Evolutionary conservation across 257 asterid species (phyloP), one percentile per base, ranked within the genome.

Genomic region (Cordia subcordata): DNA sequence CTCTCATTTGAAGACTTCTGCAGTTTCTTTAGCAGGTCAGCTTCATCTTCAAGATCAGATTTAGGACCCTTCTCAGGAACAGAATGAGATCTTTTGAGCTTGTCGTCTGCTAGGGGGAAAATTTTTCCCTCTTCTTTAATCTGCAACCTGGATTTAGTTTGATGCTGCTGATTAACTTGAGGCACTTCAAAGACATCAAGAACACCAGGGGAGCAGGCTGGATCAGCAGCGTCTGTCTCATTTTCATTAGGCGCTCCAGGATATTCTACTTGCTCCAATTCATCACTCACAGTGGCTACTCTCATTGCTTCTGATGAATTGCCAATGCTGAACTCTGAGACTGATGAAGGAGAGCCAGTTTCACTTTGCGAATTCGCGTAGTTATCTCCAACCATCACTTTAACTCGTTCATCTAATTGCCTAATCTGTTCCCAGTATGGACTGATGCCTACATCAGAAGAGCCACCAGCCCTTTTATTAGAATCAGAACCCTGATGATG

Each of bases 161-260:
- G 55, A 11, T 52, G 44, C 21, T 59, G 58, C 57, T 66, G 42
- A 18, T 74, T 88, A 22, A 40, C 73, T 61, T 81, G 90, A 10
- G 99, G 99, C 32, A 92, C 99, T 70, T 92, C 99, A 32, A 88
- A 92, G 45, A 92, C 97, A 80, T 92, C 97, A 68, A 79, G 87
- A 18, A 84, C 78, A 13, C 58, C 80, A 0, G 82, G 78, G 13
- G 80, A 76, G 67, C 77, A 50, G 38, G 79, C 63, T 16, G 62
- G 32, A 32, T 58, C 15, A 42, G 14, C 10, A 42, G 12, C 45
- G 21, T 61, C 64, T 0, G 57, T 67, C 60, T 57, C 75, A 23
- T 57, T 67, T 42, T 72, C 77, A 5, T 35, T 13, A 38, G 20
- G 17, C 60, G 59, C 52, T 33, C 27, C 63, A n/a, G 64, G 64